Evolutionary conservation across 805 yeast species (phyloP).

Genomic region (Candida insectalens): DNA sequence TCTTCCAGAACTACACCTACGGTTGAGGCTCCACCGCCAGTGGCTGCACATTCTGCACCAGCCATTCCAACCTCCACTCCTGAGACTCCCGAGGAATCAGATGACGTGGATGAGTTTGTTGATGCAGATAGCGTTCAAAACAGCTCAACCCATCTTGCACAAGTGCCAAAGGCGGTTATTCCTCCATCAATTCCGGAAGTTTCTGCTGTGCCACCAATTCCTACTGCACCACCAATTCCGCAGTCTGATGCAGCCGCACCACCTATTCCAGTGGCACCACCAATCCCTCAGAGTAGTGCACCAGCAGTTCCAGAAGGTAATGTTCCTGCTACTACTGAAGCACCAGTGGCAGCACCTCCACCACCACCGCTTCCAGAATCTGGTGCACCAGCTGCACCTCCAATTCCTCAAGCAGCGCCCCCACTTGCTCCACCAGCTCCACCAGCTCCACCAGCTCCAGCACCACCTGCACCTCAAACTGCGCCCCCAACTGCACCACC

Average conservation of each 20-base stretch:
- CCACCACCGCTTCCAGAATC: conserved; percentile 4
- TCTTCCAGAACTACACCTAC: conserved; percentile 6
- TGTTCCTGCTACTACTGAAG: too few species aligned
- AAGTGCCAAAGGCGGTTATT: conserved; percentile 1
- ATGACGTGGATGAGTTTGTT: conserved; percentile 1
- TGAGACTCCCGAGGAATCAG: conserved; percentile 1
- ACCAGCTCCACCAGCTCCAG: conserved; percentile 13
- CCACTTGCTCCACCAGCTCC: conserved; percentile 15
- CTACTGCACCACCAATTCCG: conserved; percentile 6
- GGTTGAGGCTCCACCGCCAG: conserved; percentile 2
- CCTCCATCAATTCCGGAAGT: conserved; percentile 6
- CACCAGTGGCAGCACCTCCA: background rate
- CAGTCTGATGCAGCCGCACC: conserved; percentile 8
- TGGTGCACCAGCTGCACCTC: conserved; percentile 13
- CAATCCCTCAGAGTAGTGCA: background rate
- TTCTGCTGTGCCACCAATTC: conserved; percentile 7
- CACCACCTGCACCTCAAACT: conserved; percentile 4
- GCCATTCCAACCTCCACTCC: background rate
- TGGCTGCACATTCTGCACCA: conserved; percentile 3
- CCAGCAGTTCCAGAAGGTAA: background rate
- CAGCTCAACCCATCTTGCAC: background rate
- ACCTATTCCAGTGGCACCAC: conserved; percentile 15
- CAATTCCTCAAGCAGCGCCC: conserved; percentile 5
- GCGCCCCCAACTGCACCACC: conserved; percentile 7
- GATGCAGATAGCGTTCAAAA: background rate